These are phyloP conservation scores for Linum usitatissimum DNA, from an alignment of 345 rosid species.

Conservation along the genomic window DNA sequence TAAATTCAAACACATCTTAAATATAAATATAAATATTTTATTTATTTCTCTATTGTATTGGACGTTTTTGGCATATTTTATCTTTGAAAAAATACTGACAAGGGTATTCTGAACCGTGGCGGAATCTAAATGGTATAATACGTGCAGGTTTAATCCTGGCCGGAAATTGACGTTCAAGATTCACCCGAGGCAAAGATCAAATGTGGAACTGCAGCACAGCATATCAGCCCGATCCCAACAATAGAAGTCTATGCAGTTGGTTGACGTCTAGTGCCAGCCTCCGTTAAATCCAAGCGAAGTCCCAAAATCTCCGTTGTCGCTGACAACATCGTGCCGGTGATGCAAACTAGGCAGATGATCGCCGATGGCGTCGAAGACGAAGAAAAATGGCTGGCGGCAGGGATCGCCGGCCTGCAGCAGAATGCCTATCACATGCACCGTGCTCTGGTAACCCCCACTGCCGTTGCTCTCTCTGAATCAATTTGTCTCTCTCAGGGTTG, in stretches of 20 bases:
- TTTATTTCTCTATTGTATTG: too few species aligned
- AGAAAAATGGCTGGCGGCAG: slow-evolving; percentile 96
- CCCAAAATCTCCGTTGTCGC: slow-evolving; percentile 25
- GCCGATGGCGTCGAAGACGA: slow-evolving; percentile 82
- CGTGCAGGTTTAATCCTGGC: not conserved
- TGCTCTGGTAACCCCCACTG: slow-evolving; percentile 53
- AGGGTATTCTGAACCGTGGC: too few species aligned
- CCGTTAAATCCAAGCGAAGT: slow-evolving; percentile 14
- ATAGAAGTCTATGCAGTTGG: not conserved
- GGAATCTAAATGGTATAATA: too few species aligned
- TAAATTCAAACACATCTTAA: too few species aligned
- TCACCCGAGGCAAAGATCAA: not conserved
- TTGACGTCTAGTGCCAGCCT: not conserved
- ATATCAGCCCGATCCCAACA: not conserved
- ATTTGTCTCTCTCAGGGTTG: not conserved
- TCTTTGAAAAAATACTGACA: too few species aligned
- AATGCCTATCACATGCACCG: slow-evolving; percentile 98
- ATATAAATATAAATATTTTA: too few species aligned
- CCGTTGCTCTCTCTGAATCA: not conserved
- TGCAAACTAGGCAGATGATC: slow-evolving; percentile 38
- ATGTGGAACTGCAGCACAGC: not conserved
- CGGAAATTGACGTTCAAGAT: not conserved
- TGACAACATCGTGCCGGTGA: slow-evolving; percentile 8
- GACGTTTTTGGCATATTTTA: too few species aligned
- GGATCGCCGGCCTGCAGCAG: slow-evolving; percentile 89